Conservation (phyloP, 345 rosid species). For the Dipteronia dyeriana region DNA sequence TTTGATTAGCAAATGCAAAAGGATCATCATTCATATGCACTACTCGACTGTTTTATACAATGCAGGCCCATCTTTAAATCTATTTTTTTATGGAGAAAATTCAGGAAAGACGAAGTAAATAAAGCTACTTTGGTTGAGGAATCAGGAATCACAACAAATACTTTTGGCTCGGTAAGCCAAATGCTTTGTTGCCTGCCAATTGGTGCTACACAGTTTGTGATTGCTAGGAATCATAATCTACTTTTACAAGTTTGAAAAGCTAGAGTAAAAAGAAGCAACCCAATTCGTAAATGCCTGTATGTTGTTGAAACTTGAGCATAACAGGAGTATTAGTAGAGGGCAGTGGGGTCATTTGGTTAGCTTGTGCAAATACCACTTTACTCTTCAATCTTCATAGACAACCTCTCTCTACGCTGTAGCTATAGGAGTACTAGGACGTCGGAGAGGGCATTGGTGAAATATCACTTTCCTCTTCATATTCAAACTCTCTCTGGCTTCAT, state of each 20-base stretch:
- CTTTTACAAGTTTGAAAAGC: conserved; percentile 16
- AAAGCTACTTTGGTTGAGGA: neutral
- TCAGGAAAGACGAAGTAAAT: neutral
- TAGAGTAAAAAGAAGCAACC: neutral
- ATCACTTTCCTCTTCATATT: conserved; percentile 6
- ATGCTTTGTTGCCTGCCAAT: conserved; percentile 2
- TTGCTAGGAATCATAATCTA: conserved; percentile 10
- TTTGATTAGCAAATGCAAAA: neutral
- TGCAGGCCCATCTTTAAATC: neutral
- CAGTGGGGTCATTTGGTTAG: too few species aligned
- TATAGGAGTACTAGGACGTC: too few species aligned
- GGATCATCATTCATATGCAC: conserved; percentile 16
- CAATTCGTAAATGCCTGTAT: neutral
- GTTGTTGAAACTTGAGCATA: too few species aligned
- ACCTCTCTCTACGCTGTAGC: too few species aligned
- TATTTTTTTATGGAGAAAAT: neutral
- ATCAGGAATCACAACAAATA: neutral
- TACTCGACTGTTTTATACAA: neutral
- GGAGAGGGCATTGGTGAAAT: too few species aligned
- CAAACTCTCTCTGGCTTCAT: neutral
- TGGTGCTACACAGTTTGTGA: neutral
- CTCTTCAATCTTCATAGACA: too few species aligned
- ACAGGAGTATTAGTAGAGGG: too few species aligned
- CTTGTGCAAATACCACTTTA: too few species aligned
- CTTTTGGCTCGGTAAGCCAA: neutral